phyloP scores from a whole-genome alignment of 257 asterid genomes.

The Gentiana macrophylla region DNA sequence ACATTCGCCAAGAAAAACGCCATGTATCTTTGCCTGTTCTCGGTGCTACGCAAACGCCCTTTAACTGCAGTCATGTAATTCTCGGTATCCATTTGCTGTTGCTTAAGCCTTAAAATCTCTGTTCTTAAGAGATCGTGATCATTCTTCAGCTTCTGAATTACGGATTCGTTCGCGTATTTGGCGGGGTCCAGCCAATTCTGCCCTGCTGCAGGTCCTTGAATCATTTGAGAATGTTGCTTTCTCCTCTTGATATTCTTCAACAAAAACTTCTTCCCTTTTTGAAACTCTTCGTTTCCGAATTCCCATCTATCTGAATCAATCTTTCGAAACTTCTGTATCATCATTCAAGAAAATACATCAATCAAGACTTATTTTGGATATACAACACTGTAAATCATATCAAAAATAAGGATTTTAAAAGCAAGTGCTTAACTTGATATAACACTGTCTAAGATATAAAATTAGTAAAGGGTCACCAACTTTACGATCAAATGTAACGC shows the following conservation, averaged over 20 bases:
- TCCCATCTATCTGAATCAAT: conserved; percentile 86
- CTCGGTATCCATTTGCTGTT: conserved; percentile 44
- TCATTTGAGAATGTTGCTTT: conserved; percentile 35
- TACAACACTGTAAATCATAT: too few relatives aligned
- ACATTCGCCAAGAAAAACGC: conserved; percentile 35
- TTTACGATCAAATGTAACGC: too few relatives aligned
- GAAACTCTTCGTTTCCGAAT: conserved; percentile 66
- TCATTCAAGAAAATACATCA: conserved; percentile 2
- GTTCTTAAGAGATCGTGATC: conserved; percentile 32
- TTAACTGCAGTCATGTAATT: conserved; percentile 27
- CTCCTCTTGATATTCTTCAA: conserved; percentile 69
- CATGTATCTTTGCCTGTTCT: conserved; percentile 41
- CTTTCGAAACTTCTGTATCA: conserved; percentile 67
- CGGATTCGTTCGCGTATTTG: conserved; percentile 14
- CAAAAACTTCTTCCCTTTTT: conserved; percentile 63
- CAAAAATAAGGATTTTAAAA: not conserved
- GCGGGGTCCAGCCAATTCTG: conserved; percentile 27
- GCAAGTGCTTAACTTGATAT: not conserved
- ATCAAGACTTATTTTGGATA: not conserved
- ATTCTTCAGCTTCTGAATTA: conserved; percentile 34
- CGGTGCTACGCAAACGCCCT: conserved; percentile 37
- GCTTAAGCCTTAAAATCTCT: conserved; percentile 47
- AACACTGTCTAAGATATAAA: too few relatives aligned
- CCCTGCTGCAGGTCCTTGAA: conserved; percentile 15
- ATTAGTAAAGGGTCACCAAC: too few relatives aligned